A percentile compares a stretch with the other conserved stretches of the same genome.
Evolutionary conservation across 345 rosid genomes (phyloP).

Genomic region (Eutrema japonicum): DNA sequence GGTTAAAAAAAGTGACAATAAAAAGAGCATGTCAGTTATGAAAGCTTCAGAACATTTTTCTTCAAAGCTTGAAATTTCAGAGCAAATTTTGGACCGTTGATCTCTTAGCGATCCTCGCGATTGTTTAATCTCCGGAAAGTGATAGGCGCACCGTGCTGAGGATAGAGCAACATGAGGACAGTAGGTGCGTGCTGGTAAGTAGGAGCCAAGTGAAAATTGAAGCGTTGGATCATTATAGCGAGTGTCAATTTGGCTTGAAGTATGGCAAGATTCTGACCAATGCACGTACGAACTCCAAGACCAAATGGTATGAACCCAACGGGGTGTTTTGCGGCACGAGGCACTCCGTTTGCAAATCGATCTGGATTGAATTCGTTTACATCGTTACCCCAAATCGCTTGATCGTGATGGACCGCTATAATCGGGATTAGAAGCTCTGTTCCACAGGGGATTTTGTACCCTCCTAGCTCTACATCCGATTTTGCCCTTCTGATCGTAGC

Average conservation of each 20-base stretch:
- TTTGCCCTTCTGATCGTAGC: slow-evolving; percentile 71
- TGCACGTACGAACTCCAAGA: slow-evolving; percentile 71
- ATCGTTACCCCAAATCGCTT: slow-evolving; percentile 74
- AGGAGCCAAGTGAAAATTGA: slow-evolving; percentile 65
- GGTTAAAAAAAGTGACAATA: slow-evolving; percentile 38
- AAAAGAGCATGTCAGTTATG: slow-evolving; percentile 34
- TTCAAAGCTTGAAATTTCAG: slow-evolving; percentile 14
- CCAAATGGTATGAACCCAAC: slow-evolving; percentile 81
- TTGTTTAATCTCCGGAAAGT: slow-evolving; percentile 50
- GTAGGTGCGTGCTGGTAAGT: slow-evolving; percentile 81
- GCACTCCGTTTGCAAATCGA: slow-evolving; percentile 70
- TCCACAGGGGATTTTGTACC: slow-evolving; percentile 74
- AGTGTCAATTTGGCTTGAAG: slow-evolving; percentile 75
- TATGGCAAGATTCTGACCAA: slow-evolving; percentile 82
- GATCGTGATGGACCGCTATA: slow-evolving; percentile 76
- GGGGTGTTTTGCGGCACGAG: slow-evolving; percentile 74
- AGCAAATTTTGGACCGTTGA: slow-evolving; percentile 21
- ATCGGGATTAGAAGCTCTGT: slow-evolving; percentile 71
- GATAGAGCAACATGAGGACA: slow-evolving; percentile 67
- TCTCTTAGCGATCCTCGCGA: slow-evolving; percentile 20
- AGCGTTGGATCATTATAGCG: slow-evolving; percentile 66
- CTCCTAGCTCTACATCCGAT: slow-evolving; percentile 70
- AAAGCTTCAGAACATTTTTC: slow-evolving; percentile 28
- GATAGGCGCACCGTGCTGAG: slow-evolving; percentile 81
- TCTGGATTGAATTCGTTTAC: slow-evolving; percentile 80